phyloP scores from a whole-genome alignment of 106 monocot genomes.

The Dactylorhiza incarnata region DNA sequence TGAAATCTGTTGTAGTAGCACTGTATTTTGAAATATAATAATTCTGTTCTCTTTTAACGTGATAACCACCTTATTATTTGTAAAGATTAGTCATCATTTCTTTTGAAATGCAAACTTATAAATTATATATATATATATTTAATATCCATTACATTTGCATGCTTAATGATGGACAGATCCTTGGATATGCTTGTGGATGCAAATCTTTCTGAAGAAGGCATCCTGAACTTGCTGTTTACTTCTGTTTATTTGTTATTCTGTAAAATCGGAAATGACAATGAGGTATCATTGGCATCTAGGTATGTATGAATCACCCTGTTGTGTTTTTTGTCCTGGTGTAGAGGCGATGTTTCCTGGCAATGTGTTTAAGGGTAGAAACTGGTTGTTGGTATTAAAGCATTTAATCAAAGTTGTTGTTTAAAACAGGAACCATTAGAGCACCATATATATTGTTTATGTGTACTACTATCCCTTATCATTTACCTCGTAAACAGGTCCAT shows the following conservation, averaged over 20 bases:
- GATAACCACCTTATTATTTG: neutral
- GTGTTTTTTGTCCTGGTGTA: neutral
- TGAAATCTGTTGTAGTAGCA: neutral
- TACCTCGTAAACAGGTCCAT: neutral
- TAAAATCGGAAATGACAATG: constrained; percentile 52
- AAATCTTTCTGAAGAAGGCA: constrained; percentile 89
- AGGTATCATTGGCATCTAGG: constrained; percentile 62
- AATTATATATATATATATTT: constrained; percentile 6
- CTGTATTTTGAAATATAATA: neutral
- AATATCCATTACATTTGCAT: constrained; percentile 9
- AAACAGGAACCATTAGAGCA: neutral
- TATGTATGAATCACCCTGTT: constrained; percentile 19
- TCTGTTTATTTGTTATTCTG: constrained; percentile 58
- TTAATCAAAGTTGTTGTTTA: too few relatives aligned
- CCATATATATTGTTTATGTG: neutral
- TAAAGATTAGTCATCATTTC: neutral
- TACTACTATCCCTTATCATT: neutral
- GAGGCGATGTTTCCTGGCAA: neutral
- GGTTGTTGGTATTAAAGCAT: too few relatives aligned
- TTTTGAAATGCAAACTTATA: neutral
- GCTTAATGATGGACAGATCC: constrained; percentile 43
- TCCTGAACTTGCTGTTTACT: constrained; percentile 68
- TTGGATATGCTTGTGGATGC: constrained; percentile 83
- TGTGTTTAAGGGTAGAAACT: too few relatives aligned
- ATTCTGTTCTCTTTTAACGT: neutral